Evolutionary conservation across 2,329 filamentous ascomycete genomes (phyloP), one percentile per base, ranked within the genome.

Genomic region (Monosporascus sp.): DNA sequence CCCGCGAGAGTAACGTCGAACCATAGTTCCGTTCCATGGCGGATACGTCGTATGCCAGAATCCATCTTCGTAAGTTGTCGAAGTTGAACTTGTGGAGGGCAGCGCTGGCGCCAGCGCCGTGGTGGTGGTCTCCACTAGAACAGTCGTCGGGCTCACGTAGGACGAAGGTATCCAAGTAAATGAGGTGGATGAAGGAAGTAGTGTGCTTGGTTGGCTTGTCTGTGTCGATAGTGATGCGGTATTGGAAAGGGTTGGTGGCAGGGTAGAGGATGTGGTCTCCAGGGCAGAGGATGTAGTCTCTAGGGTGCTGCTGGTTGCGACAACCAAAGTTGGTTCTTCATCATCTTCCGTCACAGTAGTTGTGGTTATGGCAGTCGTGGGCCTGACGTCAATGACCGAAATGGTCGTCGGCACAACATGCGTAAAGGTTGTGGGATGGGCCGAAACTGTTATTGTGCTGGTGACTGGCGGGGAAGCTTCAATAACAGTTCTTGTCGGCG

Each of bases 11-110:
- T 50, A 61, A 18, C 60, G 62, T 35, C 52, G 62, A 15, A 44
- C 52, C 31, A 62, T 54, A 2, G 74, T 75, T 49, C 62, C 68
- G 55, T 75, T 78, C 72, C 72, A 75, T 0, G 72, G 44, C 3
- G 73, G 72, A 51, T 77, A 78, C 0, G 68, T 68, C 3, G 75
- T 75, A 53, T 75, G 73, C 76, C 75, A 78, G 48, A 63, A 63
- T 18, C 75, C 75, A 50, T 78, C 58, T 52, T 78, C 74, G 41
- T 71, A 66, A 14, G 67, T 68, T 20, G 55, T 53, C 31, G 51
- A 31, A 17, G 56, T 50, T 9, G 55, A 31, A 8, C 47, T 15
- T 20, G 57, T 55, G 22, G 54, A 53, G 22, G 51, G 37, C 25
- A 31, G 15, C 18, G 43, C 41, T 18, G 35, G 15, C 22, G 43